Base-by-base conservation (phyloP, 192 early-diverging fungal genomes). In the Coemansia sp. region DNA sequence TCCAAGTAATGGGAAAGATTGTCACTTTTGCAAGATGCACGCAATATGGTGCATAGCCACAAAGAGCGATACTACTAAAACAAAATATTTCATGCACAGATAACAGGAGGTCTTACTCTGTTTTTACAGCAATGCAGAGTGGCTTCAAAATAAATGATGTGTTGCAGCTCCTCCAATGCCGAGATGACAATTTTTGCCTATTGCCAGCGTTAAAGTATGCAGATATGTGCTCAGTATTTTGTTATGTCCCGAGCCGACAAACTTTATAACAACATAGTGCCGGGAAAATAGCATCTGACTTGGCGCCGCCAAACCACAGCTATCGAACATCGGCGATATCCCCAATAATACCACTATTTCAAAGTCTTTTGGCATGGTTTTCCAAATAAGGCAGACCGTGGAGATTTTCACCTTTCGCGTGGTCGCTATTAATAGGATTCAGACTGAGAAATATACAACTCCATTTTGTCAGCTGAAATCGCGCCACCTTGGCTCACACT, bases 401-500 rank as follows among this genome's bases (percentile, higher is more conserved):
- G 55, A 57, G 55, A 57, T 57, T 57, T 34, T 36, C 55, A 36
- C 21, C 25, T 15, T 48, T 48, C 47, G 47, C 47, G 47, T 48
- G 47, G 40, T 17, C 7, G 3, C 47, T n/a, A 20, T n/a, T 48
- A 21, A 48, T 48, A 48, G 47, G 4, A 48, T 48, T 2, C 47
- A 19, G 47, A 48, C 17, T 48, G 47, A 19, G 47, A 48, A 20
- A 46, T n/a, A n/a, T 34, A 34, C 31, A 7, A 34, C 8, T 8
- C 8, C 31, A 34, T 34, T 34, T 20, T 48, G 17, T 19, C 15
- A 48, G 47, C 19, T 48, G 47, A 20, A n/a, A 19, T 4, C 2
- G 47, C 47, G 47, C 47, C 47, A n/a, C 19, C 19, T 4, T 17
- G 47, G 2, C 47, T 19, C 15, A 3, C 19, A 48, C 47, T 8